phyloP scores from a whole-genome alignment of 768 basidiomycete genomes.

The Auriscalpium microsporum region DNA sequence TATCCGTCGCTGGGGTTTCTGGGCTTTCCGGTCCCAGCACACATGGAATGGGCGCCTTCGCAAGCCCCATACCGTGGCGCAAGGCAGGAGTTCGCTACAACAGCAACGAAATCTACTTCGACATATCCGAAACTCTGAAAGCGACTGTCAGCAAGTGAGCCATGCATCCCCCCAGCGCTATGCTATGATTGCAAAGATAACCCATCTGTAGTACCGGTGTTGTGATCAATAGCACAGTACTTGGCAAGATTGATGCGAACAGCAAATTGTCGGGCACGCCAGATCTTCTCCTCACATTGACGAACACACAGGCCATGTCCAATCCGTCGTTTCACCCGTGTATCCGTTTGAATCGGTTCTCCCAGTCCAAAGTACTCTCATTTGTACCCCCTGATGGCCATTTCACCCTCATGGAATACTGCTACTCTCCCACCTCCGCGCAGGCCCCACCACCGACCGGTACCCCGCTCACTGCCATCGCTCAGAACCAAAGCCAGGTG shows the following conservation, averaged over 20 bases:
- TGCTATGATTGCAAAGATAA: neutral
- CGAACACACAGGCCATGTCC: slow-evolving; percentile 28
- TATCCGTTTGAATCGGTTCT: slow-evolving; percentile 82
- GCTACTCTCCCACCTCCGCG: slow-evolving; percentile 40
- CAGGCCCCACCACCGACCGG: slow-evolving; percentile 22
- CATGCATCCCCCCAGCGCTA: neutral
- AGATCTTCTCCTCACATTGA: slow-evolving; percentile 71
- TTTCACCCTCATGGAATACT: slow-evolving; percentile 81
- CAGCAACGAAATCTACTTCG: slow-evolving; percentile 90
- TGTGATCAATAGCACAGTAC: slow-evolving; percentile 56
- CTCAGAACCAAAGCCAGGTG: slow-evolving; percentile 17
- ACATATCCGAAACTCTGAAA: slow-evolving; percentile 74
- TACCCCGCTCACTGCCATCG: slow-evolving; percentile 30
- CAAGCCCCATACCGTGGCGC: slow-evolving; percentile 92
- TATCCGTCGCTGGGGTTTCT: slow-evolving; percentile 43
- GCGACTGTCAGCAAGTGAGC: slow-evolving; percentile 72
- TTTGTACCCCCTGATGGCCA: slow-evolving; percentile 92
- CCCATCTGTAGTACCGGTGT: slow-evolving; percentile 51
- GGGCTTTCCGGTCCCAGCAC: slow-evolving; percentile 28
- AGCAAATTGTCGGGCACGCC: slow-evolving; percentile 79
- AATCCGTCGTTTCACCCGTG: slow-evolving; percentile 91
- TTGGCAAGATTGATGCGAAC: slow-evolving; percentile 73
- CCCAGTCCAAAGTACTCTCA: slow-evolving; percentile 66
- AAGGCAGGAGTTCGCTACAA: slow-evolving; percentile 75
- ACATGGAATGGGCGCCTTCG: slow-evolving; percentile 44